Percentiles rank a stretch among this genome's conserved stretches.
These are phyloP conservation scores for Tanacetum coccineum DNA, from an alignment of 129 eudicot species.

Conservation along the genomic window DNA sequence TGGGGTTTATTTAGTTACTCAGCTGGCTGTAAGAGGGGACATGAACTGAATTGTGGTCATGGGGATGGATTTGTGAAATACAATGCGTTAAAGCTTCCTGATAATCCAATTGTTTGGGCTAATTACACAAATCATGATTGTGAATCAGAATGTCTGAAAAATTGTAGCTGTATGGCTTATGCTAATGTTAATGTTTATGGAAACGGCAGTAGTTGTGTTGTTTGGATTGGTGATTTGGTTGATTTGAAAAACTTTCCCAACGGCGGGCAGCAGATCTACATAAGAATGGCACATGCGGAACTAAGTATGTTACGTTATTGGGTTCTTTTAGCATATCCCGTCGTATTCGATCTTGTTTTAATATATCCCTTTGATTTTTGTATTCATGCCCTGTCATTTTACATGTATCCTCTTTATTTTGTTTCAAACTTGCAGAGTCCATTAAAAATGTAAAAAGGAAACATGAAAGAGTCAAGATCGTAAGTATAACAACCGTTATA, in stretches of 20 bases:
- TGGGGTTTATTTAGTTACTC: constrained; percentile 38
- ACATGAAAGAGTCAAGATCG: constrained; percentile 26
- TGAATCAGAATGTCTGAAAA: constrained; percentile 30
- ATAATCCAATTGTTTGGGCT: constrained; percentile 38
- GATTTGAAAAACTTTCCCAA: constrained; percentile 32
- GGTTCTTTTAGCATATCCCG: not conserved
- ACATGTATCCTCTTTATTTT: not conserved
- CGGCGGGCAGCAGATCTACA: constrained; percentile 25
- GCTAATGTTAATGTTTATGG: constrained; percentile 33
- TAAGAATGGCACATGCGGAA: constrained; percentile 39
- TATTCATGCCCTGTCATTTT: constrained; percentile 1
- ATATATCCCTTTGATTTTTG: not conserved
- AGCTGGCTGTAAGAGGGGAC: constrained; percentile 39
- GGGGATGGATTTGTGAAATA: constrained; percentile 56
- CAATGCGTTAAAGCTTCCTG: constrained; percentile 44
- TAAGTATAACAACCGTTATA: constrained; percentile 13
- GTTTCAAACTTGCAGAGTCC: constrained; percentile 19
- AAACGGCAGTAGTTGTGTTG: constrained; percentile 32
- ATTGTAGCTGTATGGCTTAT: constrained; percentile 50
- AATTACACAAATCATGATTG: constrained; percentile 35
- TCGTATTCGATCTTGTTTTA: not conserved
- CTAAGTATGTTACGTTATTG: constrained; percentile 23
- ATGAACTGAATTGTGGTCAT: constrained; percentile 27
- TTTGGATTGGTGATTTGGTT: constrained; percentile 42
- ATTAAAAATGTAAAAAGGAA: constrained; percentile 31